phyloP scores from a whole-genome alignment of 257 asterid species.

The Ophiorrhiza pumila region DNA sequence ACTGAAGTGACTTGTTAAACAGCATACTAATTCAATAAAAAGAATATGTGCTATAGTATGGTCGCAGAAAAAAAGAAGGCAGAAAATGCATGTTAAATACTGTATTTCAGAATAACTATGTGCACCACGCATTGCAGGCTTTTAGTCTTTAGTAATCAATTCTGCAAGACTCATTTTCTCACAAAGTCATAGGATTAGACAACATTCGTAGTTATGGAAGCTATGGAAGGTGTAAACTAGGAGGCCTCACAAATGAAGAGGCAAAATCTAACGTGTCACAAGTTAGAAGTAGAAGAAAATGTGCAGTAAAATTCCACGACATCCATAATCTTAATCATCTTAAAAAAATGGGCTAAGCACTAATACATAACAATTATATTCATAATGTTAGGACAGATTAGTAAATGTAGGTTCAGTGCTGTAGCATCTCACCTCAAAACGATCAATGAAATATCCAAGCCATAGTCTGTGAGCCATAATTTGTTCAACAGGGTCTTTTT shows the following conservation, averaged over 20 bases:
- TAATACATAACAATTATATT: background rate
- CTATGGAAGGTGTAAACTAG: background rate
- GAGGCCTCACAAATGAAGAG: background rate
- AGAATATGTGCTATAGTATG: background rate
- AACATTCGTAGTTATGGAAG: background rate
- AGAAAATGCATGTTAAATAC: background rate
- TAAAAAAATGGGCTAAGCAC: background rate
- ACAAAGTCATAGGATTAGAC: background rate
- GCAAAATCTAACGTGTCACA: background rate
- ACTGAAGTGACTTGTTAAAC: background rate
- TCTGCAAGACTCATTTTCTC: background rate
- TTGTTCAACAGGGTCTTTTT: slow-evolving; percentile 84
- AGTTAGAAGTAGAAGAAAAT: background rate
- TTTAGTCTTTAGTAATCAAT: background rate
- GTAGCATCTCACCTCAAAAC: slow-evolving; percentile 75
- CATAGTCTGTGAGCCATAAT: slow-evolving; percentile 94
- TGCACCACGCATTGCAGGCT: background rate
- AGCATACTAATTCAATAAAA: background rate
- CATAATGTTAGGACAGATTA: slow-evolving; percentile 16
- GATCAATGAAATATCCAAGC: slow-evolving; percentile 95
- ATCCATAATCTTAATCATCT: background rate
- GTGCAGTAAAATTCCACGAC: background rate
- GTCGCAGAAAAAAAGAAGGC: background rate
- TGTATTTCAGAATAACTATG: background rate
- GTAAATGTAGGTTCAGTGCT: slow-evolving; percentile 15